Evolutionary conservation across 352 stramenopile genomes (phyloP), one percentile per base, ranked within the genome.

Genomic region (Phytophthora cryptogea): DNA sequence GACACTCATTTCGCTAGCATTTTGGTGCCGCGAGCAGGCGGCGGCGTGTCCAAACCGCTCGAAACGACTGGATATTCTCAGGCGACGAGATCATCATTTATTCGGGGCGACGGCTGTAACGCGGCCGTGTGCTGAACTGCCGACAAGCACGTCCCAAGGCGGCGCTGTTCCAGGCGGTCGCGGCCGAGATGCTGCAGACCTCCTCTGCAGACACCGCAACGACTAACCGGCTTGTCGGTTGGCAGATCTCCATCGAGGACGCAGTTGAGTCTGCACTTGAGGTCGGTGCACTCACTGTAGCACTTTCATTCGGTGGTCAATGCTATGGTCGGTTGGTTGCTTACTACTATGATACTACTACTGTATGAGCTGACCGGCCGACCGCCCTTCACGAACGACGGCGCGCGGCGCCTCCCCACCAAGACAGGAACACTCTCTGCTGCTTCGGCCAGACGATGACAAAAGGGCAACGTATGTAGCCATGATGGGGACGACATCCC

Each of bases 51-150:
- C 47, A 56, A 49, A 70, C 26, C 47, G 40, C 65, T 51, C 61
- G 42, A 60, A 67, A 58, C 51, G 27, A 65, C 63, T 72, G 58
- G 51, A 68, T 72, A 58, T 54, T 71, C 52, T 56, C n/a, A 23
- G 27, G 31, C 16, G 16, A 58, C 45, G 52, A 43, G 52, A 42
- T 63, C 33, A 60, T 54, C 45, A 63, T 23, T 23, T 23, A 23
- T 48, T 54, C 16, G 27, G 35, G n/a, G 16, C 35, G 47, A 14
- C n/a, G 6, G 39, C n/a, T 47, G 47, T 59, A 64, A 54, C 32
- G 27, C 20, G 10, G 11, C 23, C 23, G 10, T 7, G 31, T 8
- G 20, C 47, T 54, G 47, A 26, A 37, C 47, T 43, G 23, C 33
- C 4, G 30, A 41, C 23, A 27, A 11, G 31, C 31, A 39, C 31